These are phyloP conservation scores for Phoma sp. DNA, from an alignment of 2,329 filamentous ascomycete genomes.

Conservation along the genomic window DNA sequence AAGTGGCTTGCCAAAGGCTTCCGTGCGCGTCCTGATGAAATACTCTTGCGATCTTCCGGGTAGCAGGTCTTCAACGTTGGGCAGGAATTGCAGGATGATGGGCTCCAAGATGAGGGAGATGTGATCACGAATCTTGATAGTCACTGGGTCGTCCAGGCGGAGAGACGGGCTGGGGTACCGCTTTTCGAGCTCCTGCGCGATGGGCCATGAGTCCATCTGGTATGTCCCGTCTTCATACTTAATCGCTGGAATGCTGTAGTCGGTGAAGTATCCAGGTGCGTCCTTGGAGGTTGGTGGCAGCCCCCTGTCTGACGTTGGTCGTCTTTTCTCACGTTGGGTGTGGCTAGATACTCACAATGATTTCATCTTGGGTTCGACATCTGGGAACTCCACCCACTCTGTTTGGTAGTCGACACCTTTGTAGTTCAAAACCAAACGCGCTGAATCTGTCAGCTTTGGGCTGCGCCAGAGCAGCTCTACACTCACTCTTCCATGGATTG, in stretches of 20 bases:
- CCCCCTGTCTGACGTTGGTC: conserved; percentile 35
- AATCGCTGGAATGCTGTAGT: conserved; percentile 65
- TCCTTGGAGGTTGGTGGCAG: conserved; percentile 54
- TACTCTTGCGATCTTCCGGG: conserved; percentile 59
- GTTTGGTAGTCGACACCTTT: conserved; percentile 72
- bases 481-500: conserved; percentile 74
- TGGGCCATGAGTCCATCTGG: conserved; percentile 69
- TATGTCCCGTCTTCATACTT: conserved; percentile 63
- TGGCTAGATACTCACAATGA: conserved; percentile 54
- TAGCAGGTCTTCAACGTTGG: conserved; percentile 61
- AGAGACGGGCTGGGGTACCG: conserved; percentile 64
- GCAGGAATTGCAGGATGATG: conserved; percentile 41
- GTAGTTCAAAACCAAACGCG: conserved; percentile 70
- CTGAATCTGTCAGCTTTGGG: conserved; percentile 48
- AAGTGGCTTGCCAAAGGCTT: conserved; percentile 60
- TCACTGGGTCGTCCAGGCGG: conserved; percentile 62
- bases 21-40: conserved; percentile 61
- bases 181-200: conserved; percentile 65
- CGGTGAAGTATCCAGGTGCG: conserved; percentile 39
- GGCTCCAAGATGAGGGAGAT: conserved; percentile 37
- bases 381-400: conserved; percentile 73
- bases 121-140: conserved; percentile 54
- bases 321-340: not conserved
- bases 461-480: too few relatives aligned
- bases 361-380: conserved; percentile 64